phyloP scores from a whole-genome alignment of 2,329 filamentous ascomycete genomes.

The Trichoderma sp. region DNA sequence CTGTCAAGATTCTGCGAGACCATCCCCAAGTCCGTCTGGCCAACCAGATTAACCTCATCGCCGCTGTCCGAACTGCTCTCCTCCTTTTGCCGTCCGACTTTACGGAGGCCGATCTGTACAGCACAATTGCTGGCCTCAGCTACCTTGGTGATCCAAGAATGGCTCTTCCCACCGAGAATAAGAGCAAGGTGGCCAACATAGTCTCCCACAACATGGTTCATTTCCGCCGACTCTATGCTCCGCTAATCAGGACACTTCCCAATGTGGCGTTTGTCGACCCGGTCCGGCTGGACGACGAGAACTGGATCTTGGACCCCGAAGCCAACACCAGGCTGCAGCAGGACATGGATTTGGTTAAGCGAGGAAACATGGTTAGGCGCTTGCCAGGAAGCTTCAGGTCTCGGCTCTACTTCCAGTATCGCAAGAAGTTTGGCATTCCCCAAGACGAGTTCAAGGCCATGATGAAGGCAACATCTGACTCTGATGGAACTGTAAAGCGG shows the following conservation, averaged over 20 bases:
- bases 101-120: conserved; percentile 84
- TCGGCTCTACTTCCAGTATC: conserved; percentile 92
- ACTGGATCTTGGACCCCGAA: conserved; percentile 45
- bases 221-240: conserved; percentile 88
- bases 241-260: conserved; percentile 84
- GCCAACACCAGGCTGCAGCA: conserved; percentile 72
- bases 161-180: conserved; percentile 86
- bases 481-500: conserved; percentile 67
- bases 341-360: conserved; percentile 88
- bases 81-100: conserved; percentile 82
- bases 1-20: conserved; percentile 95
- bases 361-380: conserved; percentile 94
- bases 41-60: conserved; percentile 94
- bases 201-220: conserved; percentile 88
- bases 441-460: conserved; percentile 80
- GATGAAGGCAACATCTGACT: conserved; percentile 74
- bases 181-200: conserved; percentile 90
- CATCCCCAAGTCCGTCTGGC: conserved; percentile 89
- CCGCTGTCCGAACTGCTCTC: conserved; percentile 85
- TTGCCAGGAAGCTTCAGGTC: conserved; percentile 84
- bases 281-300: conserved; percentile 40
- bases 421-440: conserved; percentile 85
- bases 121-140: conserved; percentile 86
- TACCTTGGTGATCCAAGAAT: conserved; percentile 98
- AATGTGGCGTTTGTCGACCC: conserved; percentile 77